phyloP scores from a whole-genome alignment of 2,329 filamentous ascomycete genomes.

The Ophiostoma montium region DNA sequence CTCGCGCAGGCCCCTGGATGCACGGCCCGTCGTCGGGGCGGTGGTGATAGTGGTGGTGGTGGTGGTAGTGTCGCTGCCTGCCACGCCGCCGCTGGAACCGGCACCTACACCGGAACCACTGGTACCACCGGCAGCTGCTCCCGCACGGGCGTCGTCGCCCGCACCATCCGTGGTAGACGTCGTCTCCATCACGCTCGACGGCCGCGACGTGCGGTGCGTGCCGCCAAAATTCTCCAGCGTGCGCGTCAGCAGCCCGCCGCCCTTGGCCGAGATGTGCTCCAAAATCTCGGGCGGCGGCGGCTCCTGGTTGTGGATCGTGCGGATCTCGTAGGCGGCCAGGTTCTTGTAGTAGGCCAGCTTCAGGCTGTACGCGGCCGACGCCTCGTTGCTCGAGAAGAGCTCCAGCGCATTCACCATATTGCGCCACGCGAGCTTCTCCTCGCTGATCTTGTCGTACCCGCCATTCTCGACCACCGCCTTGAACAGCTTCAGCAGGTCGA shows the following conservation, averaged over 20 bases:
- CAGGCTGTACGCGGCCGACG: conserved; percentile 72
- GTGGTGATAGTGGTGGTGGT: no score
- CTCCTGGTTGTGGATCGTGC: conserved; percentile 59
- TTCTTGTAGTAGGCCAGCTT: conserved; percentile 88
- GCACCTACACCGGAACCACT: no score
- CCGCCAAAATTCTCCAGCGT: conserved; percentile 58
- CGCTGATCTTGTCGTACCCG: conserved; percentile 74
- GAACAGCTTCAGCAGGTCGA: conserved; percentile 69
- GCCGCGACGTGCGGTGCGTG: conserved; percentile 23
- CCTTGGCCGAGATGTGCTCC: conserved; percentile 76
- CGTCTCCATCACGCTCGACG: conserved; percentile 19
- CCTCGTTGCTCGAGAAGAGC: conserved; percentile 57
- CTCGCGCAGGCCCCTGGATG: conserved; percentile 56
- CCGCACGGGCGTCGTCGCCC: conserved; percentile 12
- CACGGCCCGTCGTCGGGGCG: conserved; percentile 37
- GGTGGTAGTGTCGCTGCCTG: no score
- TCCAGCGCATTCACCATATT: conserved; percentile 64
- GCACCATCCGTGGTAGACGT: not conserved
- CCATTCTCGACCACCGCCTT: conserved; percentile 62
- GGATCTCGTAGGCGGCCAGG: conserved; percentile 76
- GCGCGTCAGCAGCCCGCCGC: conserved; percentile 62
- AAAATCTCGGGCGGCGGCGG: conserved; percentile 80
- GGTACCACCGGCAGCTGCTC: no score
- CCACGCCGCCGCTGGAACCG: no score
- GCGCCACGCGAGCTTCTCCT: conserved; percentile 76